Conservation (phyloP, 352 stramenopile species). For the Globisporangium irregulare region DNA sequence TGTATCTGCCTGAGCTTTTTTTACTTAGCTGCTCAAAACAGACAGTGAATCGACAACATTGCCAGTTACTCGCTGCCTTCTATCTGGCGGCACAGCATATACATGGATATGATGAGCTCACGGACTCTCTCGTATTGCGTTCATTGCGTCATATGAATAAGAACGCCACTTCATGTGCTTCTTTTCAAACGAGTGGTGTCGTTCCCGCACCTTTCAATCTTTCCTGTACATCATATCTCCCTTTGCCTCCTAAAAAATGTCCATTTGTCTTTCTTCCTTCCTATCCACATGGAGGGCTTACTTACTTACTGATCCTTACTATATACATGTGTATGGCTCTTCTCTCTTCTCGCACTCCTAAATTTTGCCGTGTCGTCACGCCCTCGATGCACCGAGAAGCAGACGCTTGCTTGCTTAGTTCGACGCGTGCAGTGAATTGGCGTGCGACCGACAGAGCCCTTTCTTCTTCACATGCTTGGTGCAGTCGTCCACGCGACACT, state of each 20-base stretch:
- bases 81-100: too few relatives aligned
- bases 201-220: neutral
- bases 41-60: too few relatives aligned
- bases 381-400: neutral
- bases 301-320: neutral
- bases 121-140: neutral
- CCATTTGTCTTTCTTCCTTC: neutral
- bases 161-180: neutral
- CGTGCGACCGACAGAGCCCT: slow-evolving; percentile 70
- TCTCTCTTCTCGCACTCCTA: neutral
- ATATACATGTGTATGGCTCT: neutral
- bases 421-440: slow-evolving; percentile 52
- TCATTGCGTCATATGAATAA: neutral
- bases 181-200: neutral
- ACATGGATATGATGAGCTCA: neutral
- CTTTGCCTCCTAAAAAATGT: neutral
- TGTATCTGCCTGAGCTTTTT: too few relatives aligned
- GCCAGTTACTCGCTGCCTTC: too few relatives aligned
- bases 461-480: slow-evolving; percentile 88
- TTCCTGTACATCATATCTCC: neutral
- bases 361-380: neutral
- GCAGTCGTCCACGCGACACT: slow-evolving; percentile 75
- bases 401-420: slow-evolving; percentile 11
- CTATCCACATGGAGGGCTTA: neutral
- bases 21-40: too few relatives aligned